These are phyloP conservation scores for Herpotrichia juniperi DNA, from an alignment of 2,329 filamentous ascomycete species.

Conservation along the genomic window DNA sequence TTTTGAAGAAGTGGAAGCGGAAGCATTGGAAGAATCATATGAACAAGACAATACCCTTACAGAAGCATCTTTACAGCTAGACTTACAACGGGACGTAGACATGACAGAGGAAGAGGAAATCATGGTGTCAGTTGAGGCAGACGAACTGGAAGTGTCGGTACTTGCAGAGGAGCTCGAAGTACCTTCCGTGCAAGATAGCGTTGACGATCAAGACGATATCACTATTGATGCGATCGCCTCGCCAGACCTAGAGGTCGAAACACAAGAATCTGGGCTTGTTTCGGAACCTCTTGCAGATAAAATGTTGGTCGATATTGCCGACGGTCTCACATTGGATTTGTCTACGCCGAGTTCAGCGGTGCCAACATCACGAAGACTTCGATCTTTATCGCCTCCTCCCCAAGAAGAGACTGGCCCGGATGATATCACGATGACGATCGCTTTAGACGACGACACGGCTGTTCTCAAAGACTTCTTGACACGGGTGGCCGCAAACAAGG, in stretches of 20 bases:
- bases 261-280: not conserved
- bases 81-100: constrained; percentile 32
- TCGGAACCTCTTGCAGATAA: not conserved
- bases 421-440: constrained; percentile 36
- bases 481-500: constrained; percentile 55
- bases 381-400: constrained; percentile 37
- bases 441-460: constrained; percentile 55
- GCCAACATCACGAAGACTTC: constrained; percentile 28
- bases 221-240: not conserved
- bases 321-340: constrained; percentile 35
- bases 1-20: not conserved
- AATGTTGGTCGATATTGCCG: constrained; percentile 30
- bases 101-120: not conserved
- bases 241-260: not conserved
- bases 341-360: constrained; percentile 16
- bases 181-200: not conserved
- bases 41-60: constrained; percentile 30
- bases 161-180: not conserved
- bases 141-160: not conserved
- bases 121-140: not conserved
- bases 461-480: constrained; percentile 57
- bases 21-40: not conserved
- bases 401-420: constrained; percentile 27
- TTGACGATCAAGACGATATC: not conserved
- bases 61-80: constrained; percentile 38